Evolutionary conservation across 805 yeast genomes (phyloP), one percentile per base, ranked within the genome.

Genomic region (Myxozyma geophila): DNA sequence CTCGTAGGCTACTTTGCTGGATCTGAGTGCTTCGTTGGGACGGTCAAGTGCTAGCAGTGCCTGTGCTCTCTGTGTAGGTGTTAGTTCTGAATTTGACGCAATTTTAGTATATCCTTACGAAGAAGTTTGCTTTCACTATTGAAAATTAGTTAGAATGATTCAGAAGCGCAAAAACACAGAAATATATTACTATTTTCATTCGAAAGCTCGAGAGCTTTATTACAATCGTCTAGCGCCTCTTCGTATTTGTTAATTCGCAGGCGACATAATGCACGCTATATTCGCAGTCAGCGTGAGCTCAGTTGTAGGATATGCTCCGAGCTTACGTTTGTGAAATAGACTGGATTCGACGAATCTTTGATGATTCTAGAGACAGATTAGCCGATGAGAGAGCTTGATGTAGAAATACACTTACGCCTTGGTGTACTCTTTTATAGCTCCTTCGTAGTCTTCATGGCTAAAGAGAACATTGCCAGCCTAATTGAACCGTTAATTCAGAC

Each of bases 1-100:
- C 3, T 67, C 69, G 58, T 75, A 74, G 1, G 76, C 77, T n/a
- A 55, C 63, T 37, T 58, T 59, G 51, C 72, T 55, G 37, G 73
- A 67, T 6, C 60, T 53, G 37, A 71, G 67, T 1, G 76, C 75
- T 53, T 68, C 69, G 33, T 63, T 67, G 1, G 75, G 71, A n/a
- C 74, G 61, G 19, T 62, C 70, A n/a, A 72, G 63, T 21, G 66
- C 72, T 9, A 65, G 56, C 49, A 70, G 65, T 1, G 73, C 74
- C 35, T 71, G 67, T 21, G 74, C 77, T 39, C 68, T 61, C 67
- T 71, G 52, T 36, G 54, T 41, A 17, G 36, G 37, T 36, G 28
- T 19, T 17, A 33, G 17, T 28, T 1, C 10, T 2, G 19, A 15
- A 9, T n/a, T 13, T 36, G 9, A 59, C 36, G 41, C 28, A 12